These are phyloP conservation scores for Geotrichum europaeum DNA, from an alignment of 1,139 yeast species.

Conservation along the genomic window DNA sequence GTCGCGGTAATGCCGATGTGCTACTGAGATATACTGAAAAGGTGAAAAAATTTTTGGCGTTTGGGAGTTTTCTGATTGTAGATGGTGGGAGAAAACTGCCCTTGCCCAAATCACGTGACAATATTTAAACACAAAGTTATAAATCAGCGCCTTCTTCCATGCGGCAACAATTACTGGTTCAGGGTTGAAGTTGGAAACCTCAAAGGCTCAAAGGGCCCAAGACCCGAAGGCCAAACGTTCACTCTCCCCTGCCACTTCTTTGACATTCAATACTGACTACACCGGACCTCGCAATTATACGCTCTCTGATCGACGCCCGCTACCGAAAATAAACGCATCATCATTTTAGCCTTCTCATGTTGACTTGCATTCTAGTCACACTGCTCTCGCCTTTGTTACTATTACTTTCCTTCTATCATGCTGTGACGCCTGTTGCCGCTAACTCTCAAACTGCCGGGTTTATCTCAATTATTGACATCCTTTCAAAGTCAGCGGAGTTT, in stretches of 20 bases:
- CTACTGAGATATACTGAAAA: not conserved
- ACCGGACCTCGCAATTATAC: not conserved
- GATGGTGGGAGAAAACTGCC: not conserved
- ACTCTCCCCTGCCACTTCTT: not conserved
- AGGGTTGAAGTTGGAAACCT: not conserved
- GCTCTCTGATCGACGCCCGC: not conserved
- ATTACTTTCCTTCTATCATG: not conserved
- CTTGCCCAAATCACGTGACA: conserved; percentile 6
- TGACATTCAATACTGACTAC: not conserved
- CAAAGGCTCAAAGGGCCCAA: not conserved
- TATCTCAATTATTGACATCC: conserved; percentile 60
- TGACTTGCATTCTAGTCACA: not conserved
- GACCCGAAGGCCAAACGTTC: not conserved
- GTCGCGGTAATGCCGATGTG: not conserved
- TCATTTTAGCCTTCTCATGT: not conserved
- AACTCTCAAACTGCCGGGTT: not conserved
- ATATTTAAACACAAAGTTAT: not conserved
- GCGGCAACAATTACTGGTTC: not conserved
- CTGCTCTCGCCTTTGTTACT: not conserved
- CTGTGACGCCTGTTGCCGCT: not conserved
- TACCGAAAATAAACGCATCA: not conserved
- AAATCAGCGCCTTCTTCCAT: not conserved
- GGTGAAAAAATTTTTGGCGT: not conserved
- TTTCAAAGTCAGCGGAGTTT: conserved; percentile 69
- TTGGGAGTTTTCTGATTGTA: conserved; percentile 3